Conservation (phyloP, 2,329 filamentous ascomycete species). For the Ophidiomyces ophidiicola region DNA sequence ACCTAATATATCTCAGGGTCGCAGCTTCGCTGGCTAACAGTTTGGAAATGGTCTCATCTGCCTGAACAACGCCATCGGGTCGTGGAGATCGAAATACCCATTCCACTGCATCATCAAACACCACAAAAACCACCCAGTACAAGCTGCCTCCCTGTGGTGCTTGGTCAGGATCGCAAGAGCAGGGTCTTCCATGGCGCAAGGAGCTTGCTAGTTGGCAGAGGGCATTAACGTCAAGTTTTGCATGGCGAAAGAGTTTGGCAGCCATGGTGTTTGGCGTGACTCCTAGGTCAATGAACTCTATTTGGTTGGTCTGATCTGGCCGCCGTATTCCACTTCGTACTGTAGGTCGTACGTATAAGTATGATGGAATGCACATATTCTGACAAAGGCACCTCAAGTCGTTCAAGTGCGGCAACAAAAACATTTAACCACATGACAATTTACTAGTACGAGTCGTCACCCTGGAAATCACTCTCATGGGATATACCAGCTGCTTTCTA, state of each 20-base stretch:
- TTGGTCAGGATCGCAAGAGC: slow-evolving; percentile 19
- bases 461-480: no score
- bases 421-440: no score
- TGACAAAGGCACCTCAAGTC: no score
- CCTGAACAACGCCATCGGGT: slow-evolving; percentile 13
- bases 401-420: no score
- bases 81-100: slow-evolving; percentile 24
- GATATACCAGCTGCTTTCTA: no score
- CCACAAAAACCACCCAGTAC: slow-evolving; percentile 24
- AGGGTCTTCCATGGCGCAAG: slow-evolving; percentile 16
- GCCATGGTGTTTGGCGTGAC: slow-evolving; percentile 1
- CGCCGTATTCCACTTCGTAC: no score
- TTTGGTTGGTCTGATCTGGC: no score
- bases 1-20: slow-evolving; percentile 23
- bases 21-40: slow-evolving; percentile 25
- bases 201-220: slow-evolving; percentile 16
- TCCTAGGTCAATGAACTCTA: no score
- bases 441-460: no score
- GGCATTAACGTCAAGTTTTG: slow-evolving; percentile 17
- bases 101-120: slow-evolving; percentile 23
- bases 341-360: no score
- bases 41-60: slow-evolving; percentile 15
- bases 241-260: slow-evolving; percentile 13
- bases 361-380: no score
- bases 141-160: slow-evolving; percentile 21